Conservation (phyloP, 495 filamentous ascomycete species). For the Thozetella sp. region DNA sequence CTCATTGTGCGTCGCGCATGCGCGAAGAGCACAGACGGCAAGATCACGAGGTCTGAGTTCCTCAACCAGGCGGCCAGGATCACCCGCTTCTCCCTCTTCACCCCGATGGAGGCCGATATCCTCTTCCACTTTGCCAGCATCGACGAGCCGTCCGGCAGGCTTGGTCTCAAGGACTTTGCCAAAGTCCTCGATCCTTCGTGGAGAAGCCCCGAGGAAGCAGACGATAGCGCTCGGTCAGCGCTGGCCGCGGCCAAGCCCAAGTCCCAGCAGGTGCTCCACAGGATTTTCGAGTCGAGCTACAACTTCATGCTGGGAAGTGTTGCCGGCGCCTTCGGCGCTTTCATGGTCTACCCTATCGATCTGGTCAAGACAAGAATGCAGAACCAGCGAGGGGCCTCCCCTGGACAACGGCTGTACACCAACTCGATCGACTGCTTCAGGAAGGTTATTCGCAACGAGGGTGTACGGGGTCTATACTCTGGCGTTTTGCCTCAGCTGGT, state of each 20-base stretch:
- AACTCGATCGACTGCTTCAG: constrained; percentile 92
- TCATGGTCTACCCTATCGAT: constrained; percentile 99
- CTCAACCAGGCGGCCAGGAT: constrained; percentile 89
- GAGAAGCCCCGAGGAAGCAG: constrained; percentile 59
- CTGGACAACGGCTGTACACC: constrained; percentile 89
- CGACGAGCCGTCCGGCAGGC: constrained; percentile 81
- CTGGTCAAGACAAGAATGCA: constrained; percentile 99
- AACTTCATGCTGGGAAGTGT: constrained; percentile 87
- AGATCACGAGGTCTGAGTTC: constrained; percentile 92
- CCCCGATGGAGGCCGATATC: constrained; percentile 98
- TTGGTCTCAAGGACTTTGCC: constrained; percentile 84
- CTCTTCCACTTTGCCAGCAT: constrained; percentile 97
- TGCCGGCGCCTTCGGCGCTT: constrained; percentile 95
- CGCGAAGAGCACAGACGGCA: constrained; percentile 81
- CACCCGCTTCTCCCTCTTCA: constrained; percentile 91
- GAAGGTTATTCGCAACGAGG: constrained; percentile 93
- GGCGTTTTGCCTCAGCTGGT: constrained; percentile 94
- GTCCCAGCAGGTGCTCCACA: constrained; percentile 50
- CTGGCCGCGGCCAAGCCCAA: constrained; percentile 47
- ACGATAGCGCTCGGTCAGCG: constrained; percentile 38
- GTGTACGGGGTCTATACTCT: constrained; percentile 86
- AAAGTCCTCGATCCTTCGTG: constrained; percentile 95
- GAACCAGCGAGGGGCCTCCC: constrained; percentile 81
- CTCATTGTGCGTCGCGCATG: constrained; percentile 85
- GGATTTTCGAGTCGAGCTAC: constrained; percentile 76